Conservation (phyloP, 2,329 filamentous ascomycete species). For the Fusarium sterilihyphosum region DNA sequence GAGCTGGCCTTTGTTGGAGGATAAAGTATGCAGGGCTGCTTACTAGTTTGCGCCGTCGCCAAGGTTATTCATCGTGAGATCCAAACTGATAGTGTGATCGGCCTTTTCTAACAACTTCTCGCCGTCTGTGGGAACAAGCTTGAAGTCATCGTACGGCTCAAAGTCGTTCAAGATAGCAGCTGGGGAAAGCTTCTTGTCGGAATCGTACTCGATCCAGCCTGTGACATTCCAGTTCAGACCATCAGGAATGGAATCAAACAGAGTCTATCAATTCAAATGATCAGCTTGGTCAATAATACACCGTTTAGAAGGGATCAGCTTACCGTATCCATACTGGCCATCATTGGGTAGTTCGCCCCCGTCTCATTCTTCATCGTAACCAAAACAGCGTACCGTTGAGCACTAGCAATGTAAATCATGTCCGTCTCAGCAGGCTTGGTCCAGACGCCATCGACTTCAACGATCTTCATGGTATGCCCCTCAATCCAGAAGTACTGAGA, state of each 20-base stretch:
- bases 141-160: background rate
- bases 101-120: background rate
- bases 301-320: no score
- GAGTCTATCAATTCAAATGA: fast-evolving
- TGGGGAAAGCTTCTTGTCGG: background rate
- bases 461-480: background rate
- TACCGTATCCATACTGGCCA: background rate
- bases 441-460: background rate
- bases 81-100: background rate
- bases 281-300: no score
- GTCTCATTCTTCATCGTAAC: background rate
- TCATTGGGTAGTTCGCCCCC: background rate
- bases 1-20: fast-evolving
- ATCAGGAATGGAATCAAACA: background rate
- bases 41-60: background rate
- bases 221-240: background rate
- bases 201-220: background rate
- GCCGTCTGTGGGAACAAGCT: background rate
- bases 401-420: background rate
- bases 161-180: background rate
- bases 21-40: fast-evolving
- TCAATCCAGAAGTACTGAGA: conserved; percentile 1
- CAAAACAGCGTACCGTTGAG: background rate
- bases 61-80: background rate
- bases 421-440: background rate